Conservation (phyloP, 202 grass and related monocot genomes). For the Tripidium arundinaceum region DNA sequence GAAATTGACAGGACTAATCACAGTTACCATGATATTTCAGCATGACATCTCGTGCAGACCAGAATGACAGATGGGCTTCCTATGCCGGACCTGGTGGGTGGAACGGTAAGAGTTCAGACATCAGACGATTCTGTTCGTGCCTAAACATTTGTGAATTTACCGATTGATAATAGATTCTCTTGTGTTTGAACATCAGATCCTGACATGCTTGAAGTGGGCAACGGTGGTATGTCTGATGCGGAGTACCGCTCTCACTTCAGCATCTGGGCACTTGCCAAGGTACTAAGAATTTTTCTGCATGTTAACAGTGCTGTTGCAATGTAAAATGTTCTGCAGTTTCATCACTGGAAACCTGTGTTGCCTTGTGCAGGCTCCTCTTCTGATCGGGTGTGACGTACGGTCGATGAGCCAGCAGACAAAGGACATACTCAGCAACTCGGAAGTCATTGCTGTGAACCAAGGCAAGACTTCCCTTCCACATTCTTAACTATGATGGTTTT, state of each 20-base stretch:
- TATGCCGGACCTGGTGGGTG: slow-evolving; percentile 85
- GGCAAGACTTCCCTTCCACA: slow-evolving; percentile 39
- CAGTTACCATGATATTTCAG: slow-evolving; percentile 42
- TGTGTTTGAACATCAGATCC: slow-evolving; percentile 51
- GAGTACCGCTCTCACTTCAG: slow-evolving; percentile 98
- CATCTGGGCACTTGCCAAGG: slow-evolving; percentile 97
- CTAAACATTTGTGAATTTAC: background rate
- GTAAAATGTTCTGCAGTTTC: background rate
- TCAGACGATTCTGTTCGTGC: background rate
- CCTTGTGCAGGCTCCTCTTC: slow-evolving; percentile 67
- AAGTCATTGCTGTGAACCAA: slow-evolving; percentile 98
- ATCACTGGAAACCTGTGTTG: slow-evolving; percentile 5
- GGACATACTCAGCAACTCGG: slow-evolving; percentile 68
- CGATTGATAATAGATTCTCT: background rate
- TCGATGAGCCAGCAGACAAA: slow-evolving; percentile 68
- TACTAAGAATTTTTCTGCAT: background rate
- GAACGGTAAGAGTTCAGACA: slow-evolving; percentile 60
- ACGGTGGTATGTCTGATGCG: slow-evolving; percentile 80
- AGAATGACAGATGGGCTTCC: slow-evolving; percentile 89
- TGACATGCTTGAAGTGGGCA: slow-evolving; percentile 98
- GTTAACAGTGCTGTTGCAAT: background rate
- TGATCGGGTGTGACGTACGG: slow-evolving; percentile 82
- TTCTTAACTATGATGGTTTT: background rate
- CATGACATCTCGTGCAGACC: slow-evolving; percentile 82
- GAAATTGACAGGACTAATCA: slow-evolving; percentile 10